phyloP scores from a whole-genome alignment of 805 yeast genomes.

The Ogataea paraovalis region DNA sequence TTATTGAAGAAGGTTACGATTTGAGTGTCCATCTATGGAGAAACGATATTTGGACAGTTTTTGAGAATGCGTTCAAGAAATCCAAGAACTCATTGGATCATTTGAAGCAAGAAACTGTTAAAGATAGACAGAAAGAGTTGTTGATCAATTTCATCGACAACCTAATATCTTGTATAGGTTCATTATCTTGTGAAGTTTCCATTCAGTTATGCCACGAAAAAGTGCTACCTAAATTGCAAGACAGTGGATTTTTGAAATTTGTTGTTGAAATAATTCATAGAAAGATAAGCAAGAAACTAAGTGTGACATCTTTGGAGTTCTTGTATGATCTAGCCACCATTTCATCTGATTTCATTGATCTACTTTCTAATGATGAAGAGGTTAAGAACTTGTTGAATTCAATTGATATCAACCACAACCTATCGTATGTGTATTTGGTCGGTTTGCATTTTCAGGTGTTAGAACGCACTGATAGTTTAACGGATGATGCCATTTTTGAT shows the following conservation, averaged over 20 bases:
- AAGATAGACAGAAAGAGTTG: conserved; percentile 36
- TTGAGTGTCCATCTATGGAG: conserved; percentile 74
- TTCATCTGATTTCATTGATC: conserved; percentile 24
- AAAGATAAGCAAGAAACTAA: conserved; percentile 26
- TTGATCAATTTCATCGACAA: conserved; percentile 71
- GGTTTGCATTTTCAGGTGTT: conserved; percentile 30
- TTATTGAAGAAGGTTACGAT: conserved; percentile 85
- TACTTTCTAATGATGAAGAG: conserved; percentile 14
- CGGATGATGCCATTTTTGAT: conserved; percentile 20
- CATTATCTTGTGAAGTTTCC: conserved; percentile 55
- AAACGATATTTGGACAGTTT: conserved; percentile 64
- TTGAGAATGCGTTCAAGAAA: conserved; percentile 50
- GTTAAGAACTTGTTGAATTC: conserved; percentile 9
- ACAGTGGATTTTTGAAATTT: conserved; percentile 30
- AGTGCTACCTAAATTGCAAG: conserved; percentile 22
- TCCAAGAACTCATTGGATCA: conserved; percentile 46
- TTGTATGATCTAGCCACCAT: conserved; percentile 30
- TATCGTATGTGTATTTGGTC: conserved; percentile 22
- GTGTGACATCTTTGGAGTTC: conserved; percentile 21
- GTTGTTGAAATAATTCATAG: conserved; percentile 36
- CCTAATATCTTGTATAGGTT: conserved; percentile 61
- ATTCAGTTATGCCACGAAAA: conserved; percentile 42
- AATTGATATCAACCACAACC: conserved; percentile 5
- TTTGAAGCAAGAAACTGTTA: conserved; percentile 28
- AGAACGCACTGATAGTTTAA: conserved; percentile 25